A percentile compares a stretch with the other conserved stretches of the same genome.
These are phyloP conservation scores for Moniliella sp. DNA, from an alignment of 1,284 basidiomycete species.

Conservation along the genomic window DNA sequence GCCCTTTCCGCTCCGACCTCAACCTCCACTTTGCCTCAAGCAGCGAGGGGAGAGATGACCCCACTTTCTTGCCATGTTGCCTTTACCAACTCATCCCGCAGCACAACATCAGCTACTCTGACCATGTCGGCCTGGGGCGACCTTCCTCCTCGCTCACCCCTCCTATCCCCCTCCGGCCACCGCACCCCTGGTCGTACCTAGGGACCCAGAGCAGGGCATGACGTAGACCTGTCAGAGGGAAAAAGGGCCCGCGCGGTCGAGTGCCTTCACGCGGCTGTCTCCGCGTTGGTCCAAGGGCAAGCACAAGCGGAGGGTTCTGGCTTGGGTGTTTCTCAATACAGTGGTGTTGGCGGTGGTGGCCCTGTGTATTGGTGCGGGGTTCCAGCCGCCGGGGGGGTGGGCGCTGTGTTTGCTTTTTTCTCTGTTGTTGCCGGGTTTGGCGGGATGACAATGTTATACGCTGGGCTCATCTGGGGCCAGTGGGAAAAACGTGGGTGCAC, in stretches of 20 bases:
- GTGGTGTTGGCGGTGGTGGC: not conserved
- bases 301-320: not conserved
- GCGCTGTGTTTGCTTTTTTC: slow-evolving; percentile 6
- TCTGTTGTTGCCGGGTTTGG: slow-evolving; percentile 15
- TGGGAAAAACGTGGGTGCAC: slow-evolving; percentile 23
- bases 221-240: not conserved
- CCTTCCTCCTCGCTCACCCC: slow-evolving; percentile 37
- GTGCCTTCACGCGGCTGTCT: not conserved
- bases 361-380: not conserved
- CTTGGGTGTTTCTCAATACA: not conserved
- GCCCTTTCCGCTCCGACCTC: not conserved
- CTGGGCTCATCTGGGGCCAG: slow-evolving; percentile 21
- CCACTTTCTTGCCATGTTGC: slow-evolving; percentile 10
- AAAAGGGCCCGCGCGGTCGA: not conserved
- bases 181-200: not conserved
- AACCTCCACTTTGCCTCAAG: slow-evolving; percentile 2
- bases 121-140: slow-evolving; percentile 77
- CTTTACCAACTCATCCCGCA: slow-evolving; percentile 9
- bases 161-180: not conserved
- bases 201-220: not conserved
- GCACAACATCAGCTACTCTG: slow-evolving; percentile 57
- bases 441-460: slow-evolving; percentile 27
- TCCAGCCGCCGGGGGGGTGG: not conserved
- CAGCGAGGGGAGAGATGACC: slow-evolving; percentile 3
- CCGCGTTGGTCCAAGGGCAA: not conserved